Base-by-base conservation (phyloP, 140 eudicot genomes). In the Flaveria floridana region DNA sequence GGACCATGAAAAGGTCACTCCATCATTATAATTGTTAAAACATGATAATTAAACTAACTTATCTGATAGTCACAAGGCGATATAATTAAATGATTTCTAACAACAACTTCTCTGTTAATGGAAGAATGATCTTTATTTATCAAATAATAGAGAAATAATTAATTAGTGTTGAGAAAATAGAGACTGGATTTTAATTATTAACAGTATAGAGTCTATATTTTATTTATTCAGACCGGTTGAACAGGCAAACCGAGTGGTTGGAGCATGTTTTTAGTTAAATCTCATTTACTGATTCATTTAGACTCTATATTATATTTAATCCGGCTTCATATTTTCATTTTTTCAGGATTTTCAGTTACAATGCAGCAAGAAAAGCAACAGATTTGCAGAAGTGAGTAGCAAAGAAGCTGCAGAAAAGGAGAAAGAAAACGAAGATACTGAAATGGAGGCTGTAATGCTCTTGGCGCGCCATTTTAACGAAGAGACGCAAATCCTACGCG, bases 391-490 rank as follows among this genome's bases (percentile, higher is more conserved):
- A 56, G 57, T 68, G 55, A 37, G 30, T 76, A 41, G 23, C 52
- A 62, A 25, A 7, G 18, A 30, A 52, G 44, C 70, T 55, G 55
- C 63, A 61, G 68, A 13, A 13, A 62, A 26, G 26, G 48, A 67
- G 55, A 47, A 51, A 34, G 55, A 41, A 25, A 73, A 75, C 53
- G 80, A 80, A 46, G 80, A 80, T 56, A 47, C 66, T n/a, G 84
- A 80, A 80, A 78, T 82, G 86, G 86, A 78, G 67, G 82, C 72
- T 10, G 86, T 82, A 44, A 82, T 77, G 86, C 76, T 82, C 6
- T 59, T 82, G 76, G 86, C 86, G 26, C 50, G 64, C 44, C 86
- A 26, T 74, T 79, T 82, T 61, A 74, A 75, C 21, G 72, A 78
- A 37, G 74, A 67, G 25, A 34, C 30, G 19, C 73, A 65, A 59